Base-by-base conservation (phyloP, 139 green algal genomes). In the Trebouxia sp. region DNA sequence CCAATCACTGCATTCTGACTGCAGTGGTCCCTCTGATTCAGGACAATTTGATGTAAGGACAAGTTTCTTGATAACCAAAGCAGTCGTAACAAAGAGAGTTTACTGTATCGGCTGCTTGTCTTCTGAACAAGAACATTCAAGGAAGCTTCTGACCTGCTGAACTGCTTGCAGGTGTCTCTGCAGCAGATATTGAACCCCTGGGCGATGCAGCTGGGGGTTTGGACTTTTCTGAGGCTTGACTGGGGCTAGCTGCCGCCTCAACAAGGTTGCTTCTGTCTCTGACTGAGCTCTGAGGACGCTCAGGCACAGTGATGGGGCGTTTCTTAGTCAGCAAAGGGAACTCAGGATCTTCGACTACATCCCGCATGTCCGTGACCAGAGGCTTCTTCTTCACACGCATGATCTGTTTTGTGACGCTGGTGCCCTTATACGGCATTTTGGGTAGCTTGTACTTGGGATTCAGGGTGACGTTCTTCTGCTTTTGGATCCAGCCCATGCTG, bases 371-470 rank as follows among this genome's bases (percentile, higher is more conserved):
- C 45, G 48, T 79, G 30, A 79, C 45, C 42, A 62, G 30, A n/a
- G 65, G 7, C 32, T 79, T 38, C 42, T 55, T 62, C 28, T 79
- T 32, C 72, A 79, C 42, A n/a, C 72, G 43, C 28, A 79, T 79
- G 72, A 43, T 42, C 43, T 79, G 72, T 10, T 30, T 12, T 10
- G 30, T 30, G n/a, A 90, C 77, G 10, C 70, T 67, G 8, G 87
- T 83, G 2, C 92, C 92, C 81, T 96, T 96, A 89, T 96, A 96
- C 66, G 80, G 75, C 89, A 96, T 94, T 72, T 92, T 92, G 47
- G 92, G 92, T 84, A 96, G 87, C 83, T 94, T 94, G 88, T 90
- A 96, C 80, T 92, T 88, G 20, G 70, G 67, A 55, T 93, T 84
- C 65, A 96, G 84, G 74, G 87, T 80, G 69, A 89, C 53, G 14